Base-by-base conservation (phyloP, 2,329 filamentous ascomycete species). In the Neonectria neomacrospora region DNA sequence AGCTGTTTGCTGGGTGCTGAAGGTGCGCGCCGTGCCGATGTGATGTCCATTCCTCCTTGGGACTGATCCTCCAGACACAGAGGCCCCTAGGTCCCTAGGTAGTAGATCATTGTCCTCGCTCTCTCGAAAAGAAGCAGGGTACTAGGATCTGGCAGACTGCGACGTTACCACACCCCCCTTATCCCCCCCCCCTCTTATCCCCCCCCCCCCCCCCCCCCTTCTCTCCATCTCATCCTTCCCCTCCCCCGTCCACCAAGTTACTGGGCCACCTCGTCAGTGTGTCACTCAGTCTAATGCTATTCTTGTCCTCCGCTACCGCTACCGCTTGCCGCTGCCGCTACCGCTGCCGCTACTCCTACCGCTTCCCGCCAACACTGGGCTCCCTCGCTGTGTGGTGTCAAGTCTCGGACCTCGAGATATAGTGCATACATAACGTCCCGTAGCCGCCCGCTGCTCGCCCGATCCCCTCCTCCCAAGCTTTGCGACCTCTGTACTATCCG, bases 361-460 rank as follows among this genome's bases (percentile, higher is more conserved):
- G 64, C 70, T 66, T 50, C 47, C 50, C 47, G n/a, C 58, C 53
- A 22, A 44, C 37, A 44, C 44, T 34, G 37, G 37, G 39, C 44
- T 52, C 51, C 50, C 30, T 54, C 54, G 45, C 30, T 55, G 34
- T 20, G 53, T 44, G 32, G 42, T 52, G 47, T 55, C 41, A 10
- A 10, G 32, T 48, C 57, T 57, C 65, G 58, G 66, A 53, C 57
- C 52, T 66, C 60, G 62, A 64, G 66, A 64, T 73, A 73, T 71
- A 73, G 71, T 73, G 71, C 71, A 77, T 84, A 84, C 82, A 83
- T 84, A 85, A 84, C 79, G 75, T 73, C 70, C 76, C 74, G 75
- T 80, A 82, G 77, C 77, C 81, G 80, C 82, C 82, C 80, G 72
- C 72, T 63, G 66, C 67, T 69, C 68, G 67, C 74, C 73, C 72